These are phyloP conservation scores for Verticillium klebahnii DNA, from an alignment of 2,329 filamentous ascomycete genomes.

Conservation along the genomic window DNA sequence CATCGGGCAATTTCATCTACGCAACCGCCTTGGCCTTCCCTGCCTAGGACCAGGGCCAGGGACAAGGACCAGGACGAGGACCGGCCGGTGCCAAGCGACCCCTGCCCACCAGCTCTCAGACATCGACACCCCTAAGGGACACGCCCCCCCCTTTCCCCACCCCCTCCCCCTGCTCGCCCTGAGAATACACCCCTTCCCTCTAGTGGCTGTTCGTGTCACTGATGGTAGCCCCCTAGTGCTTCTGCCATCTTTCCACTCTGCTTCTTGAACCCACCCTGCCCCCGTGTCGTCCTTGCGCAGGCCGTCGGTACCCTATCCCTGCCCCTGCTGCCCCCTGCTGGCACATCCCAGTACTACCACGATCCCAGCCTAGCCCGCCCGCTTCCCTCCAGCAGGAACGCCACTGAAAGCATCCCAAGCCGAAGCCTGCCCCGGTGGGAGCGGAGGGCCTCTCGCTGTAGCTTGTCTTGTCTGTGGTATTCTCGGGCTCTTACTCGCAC, in stretches of 20 bases:
- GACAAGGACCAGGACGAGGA: slow-evolving; percentile 11
- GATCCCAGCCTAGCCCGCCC: slow-evolving; percentile 13
- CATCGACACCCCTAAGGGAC: not conserved
- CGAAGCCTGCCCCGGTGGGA: slow-evolving; percentile 9
- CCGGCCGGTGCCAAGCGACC: slow-evolving; percentile 12
- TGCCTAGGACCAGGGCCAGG: slow-evolving; percentile 10
- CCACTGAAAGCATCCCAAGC: slow-evolving; percentile 16
- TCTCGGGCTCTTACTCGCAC: slow-evolving; percentile 9
- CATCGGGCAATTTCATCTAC: slow-evolving; percentile 41
- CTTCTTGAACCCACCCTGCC: slow-evolving; percentile 5
- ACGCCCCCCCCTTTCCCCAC: not conserved
- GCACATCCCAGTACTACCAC: slow-evolving; percentile 9
- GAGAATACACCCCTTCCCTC: not conserved
- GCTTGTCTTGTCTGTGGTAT: slow-evolving; percentile 8
- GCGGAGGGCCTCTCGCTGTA: slow-evolving; percentile 4
- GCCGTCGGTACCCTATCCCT: slow-evolving; percentile 23
- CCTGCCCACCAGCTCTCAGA: slow-evolving; percentile 11
- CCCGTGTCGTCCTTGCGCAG: not conserved
- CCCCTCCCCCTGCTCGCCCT: not conserved
- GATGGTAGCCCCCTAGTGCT: slow-evolving; percentile 14
- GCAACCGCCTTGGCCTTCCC: slow-evolving; percentile 25
- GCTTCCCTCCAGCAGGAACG: slow-evolving; percentile 11
- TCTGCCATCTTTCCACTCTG: slow-evolving; percentile 25
- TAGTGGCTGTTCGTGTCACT: slow-evolving; percentile 22
- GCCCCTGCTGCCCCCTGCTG: slow-evolving; percentile 16